Evolutionary conservation across 352 stramenopile genomes (phyloP).

Genomic region (Pythium volutum): DNA sequence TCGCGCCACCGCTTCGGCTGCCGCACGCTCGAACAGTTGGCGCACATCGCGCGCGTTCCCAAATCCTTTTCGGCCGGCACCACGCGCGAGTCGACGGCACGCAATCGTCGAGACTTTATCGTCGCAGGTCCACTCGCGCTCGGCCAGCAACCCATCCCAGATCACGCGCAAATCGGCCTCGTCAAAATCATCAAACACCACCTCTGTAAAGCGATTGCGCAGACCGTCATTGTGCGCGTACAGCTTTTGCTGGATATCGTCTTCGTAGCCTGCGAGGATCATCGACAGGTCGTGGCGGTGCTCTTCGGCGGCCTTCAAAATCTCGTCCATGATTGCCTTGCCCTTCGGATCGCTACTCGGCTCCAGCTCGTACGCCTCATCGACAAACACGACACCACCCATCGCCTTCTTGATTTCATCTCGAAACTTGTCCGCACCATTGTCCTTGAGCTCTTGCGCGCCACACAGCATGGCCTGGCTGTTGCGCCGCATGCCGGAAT

Average conservation of each 20-base stretch:
- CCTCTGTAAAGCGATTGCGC: constrained; percentile 75
- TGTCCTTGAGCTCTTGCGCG: constrained; percentile 76
- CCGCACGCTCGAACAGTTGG: constrained; percentile 69
- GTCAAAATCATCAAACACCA: constrained; percentile 91
- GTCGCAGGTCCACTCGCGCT: constrained; percentile 50
- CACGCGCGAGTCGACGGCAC: constrained; percentile 58
- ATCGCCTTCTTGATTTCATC: constrained; percentile 65
- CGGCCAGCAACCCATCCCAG: constrained; percentile 48
- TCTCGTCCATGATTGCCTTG: constrained; percentile 83
- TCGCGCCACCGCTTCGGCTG: constrained; percentile 55
- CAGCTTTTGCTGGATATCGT: constrained; percentile 92
- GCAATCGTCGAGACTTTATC: constrained; percentile 53
- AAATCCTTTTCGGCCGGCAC: constrained; percentile 76
- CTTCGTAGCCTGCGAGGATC: constrained; percentile 91
- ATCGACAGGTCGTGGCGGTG: constrained; percentile 82
- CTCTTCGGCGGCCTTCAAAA: constrained; percentile 88
- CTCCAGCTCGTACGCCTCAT: constrained; percentile 92
- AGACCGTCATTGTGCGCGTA: constrained; percentile 91
- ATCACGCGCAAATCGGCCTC: constrained; percentile 82
- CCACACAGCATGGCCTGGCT: constrained; percentile 38
- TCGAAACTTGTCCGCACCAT: constrained; percentile 61
- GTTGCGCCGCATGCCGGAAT: constrained; percentile 59
- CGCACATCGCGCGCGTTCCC: constrained; percentile 83
- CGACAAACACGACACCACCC: constrained; percentile 91
- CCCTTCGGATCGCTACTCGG: constrained; percentile 72